These are phyloP conservation scores for Magnolia officinalis DNA, from an alignment of 164 flowering plant genomes.

Conservation along the genomic window DNA sequence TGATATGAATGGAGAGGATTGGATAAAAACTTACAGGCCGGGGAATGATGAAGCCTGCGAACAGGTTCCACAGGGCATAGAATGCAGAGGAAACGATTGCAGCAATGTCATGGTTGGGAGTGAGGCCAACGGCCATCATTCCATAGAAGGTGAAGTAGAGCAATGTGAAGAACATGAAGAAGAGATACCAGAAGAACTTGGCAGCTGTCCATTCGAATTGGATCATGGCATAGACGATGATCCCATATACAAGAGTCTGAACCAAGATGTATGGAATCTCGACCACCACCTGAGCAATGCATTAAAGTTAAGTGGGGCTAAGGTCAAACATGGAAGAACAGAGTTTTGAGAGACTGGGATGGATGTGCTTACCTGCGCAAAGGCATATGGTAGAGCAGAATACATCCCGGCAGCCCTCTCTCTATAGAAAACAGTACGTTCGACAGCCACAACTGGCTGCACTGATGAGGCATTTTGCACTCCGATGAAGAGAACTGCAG, in stretches of 20 bases:
- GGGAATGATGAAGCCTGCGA: slow-evolving; percentile 60
- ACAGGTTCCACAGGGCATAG: slow-evolving; percentile 56
- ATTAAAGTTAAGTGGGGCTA: neutral
- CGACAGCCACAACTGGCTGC: slow-evolving; percentile 54
- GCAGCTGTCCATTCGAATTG: slow-evolving; percentile 58
- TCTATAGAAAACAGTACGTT: slow-evolving; percentile 39
- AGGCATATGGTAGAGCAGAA: slow-evolving; percentile 42
- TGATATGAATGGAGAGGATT: neutral
- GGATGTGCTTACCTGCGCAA: slow-evolving; percentile 36
- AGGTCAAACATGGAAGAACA: neutral
- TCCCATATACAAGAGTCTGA: slow-evolving; percentile 37
- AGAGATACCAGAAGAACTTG: slow-evolving; percentile 27
- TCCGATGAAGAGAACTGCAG: slow-evolving; percentile 48
- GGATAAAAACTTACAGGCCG: slow-evolving; percentile 38
- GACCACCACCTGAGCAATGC: slow-evolving; percentile 30
- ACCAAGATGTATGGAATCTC: slow-evolving; percentile 48
- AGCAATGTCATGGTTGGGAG: slow-evolving; percentile 58
- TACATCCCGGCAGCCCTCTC: slow-evolving; percentile 4
- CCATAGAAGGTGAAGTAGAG: slow-evolving; percentile 67
- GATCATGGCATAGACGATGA: slow-evolving; percentile 58
- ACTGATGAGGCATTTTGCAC: slow-evolving; percentile 49
- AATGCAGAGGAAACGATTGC: slow-evolving; percentile 51
- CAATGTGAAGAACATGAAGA: slow-evolving; percentile 53
- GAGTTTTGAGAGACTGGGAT: neutral
- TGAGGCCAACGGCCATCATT: slow-evolving; percentile 69